Base-by-base conservation (phyloP, 2,329 filamentous ascomycete species). In the Zasmidium angulare region DNA sequence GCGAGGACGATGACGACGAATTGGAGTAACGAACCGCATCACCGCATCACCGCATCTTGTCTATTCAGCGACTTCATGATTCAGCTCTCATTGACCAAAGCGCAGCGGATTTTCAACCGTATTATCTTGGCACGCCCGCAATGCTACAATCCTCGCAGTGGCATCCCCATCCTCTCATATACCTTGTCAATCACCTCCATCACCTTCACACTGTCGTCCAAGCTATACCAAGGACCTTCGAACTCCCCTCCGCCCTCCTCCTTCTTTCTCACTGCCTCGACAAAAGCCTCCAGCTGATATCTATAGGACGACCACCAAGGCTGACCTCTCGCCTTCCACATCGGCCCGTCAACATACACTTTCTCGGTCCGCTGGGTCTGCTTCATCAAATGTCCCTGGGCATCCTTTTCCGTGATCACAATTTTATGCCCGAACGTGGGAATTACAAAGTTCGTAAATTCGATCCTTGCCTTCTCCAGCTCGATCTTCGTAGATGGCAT, bases 251-350 rank as follows among this genome's bases (percentile, higher is more conserved):
- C 36, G 14, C 29, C 68, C 17, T 63, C 66, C 2, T 70, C 70
- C 36, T 71, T 59, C 14, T 63, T 65, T 56, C 68, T 70, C 1
- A 75, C 65, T 14, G 59, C 60, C 43, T 74, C 67, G 22, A 75
- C 72, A 63, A 77, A 76, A 14, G 67, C 69, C 56, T 76, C 72
- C 9, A 76, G 56, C 62, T 72, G 69, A 50, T 72, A 73, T 12
- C 73, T 61, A 63, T 76, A 76, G 20, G 73, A 74, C 12, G 66
- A 61, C 73, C 74, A 76, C 58, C 58, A 72, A 2, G 57, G 53
- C 63, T 73, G 4, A 61, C 69, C 56, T 58, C 63, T 40, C 46
- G 62, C 36, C 0, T 26, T 50, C 63, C 63, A 65, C 47, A 54
- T 26, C 17, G 53, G 50, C 10, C 61, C 61, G 50, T 55, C 58